These are phyloP conservation scores for Botrytis medusae DNA, from an alignment of 2,329 filamentous ascomycete genomes.

Conservation along the genomic window DNA sequence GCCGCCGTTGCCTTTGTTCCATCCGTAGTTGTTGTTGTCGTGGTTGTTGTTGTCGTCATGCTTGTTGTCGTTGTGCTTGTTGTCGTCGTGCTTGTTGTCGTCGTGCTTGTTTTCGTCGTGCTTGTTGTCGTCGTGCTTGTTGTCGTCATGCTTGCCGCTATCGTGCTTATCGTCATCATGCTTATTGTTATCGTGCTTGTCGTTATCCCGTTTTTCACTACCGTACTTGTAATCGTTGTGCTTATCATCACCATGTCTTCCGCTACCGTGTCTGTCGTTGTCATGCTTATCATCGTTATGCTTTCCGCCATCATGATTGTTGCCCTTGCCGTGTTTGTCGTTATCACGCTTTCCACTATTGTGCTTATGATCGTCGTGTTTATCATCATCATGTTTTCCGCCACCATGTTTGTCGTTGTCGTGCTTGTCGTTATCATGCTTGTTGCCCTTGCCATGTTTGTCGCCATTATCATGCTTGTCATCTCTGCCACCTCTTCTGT, in stretches of 20 bases:
- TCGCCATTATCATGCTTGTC: not conserved
- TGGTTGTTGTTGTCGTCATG: no score
- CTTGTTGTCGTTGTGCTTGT: fast-evolving
- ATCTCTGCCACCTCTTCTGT: not conserved
- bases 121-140: not conserved
- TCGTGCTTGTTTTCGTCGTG: not conserved
- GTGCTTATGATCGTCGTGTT: not conserved
- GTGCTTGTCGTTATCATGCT: not conserved
- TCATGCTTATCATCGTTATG: no score
- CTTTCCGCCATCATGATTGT: not conserved
- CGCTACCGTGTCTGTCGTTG: no score
- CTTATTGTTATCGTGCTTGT: not conserved
- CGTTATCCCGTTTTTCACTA: not conserved
- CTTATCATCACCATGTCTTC: no score
- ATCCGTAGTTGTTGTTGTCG: not conserved
- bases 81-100: not conserved
- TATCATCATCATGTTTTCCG: not conserved
- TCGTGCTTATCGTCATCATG: no score
- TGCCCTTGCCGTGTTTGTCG: not conserved
- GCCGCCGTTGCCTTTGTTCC: not conserved
- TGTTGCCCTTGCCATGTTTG: no score
- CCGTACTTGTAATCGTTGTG: no score
- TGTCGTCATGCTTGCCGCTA: no score
- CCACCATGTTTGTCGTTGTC: not conserved
- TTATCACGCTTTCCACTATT: not conserved